A percentile compares a stretch with the other conserved stretches of the same genome.
These are phyloP conservation scores for Arxiozyma bovina DNA, from an alignment of 1,139 yeast species.

Conservation along the genomic window DNA sequence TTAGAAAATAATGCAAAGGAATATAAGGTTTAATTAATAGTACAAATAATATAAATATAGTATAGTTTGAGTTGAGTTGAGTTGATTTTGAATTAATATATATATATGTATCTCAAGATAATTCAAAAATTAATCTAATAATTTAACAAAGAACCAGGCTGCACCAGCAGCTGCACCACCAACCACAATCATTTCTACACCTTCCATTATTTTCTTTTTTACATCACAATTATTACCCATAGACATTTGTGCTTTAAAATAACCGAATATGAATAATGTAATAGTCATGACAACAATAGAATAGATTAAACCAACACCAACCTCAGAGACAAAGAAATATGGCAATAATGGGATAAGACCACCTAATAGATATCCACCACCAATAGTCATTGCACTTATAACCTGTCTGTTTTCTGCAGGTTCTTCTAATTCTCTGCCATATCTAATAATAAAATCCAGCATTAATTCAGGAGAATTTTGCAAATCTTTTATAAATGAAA, in stretches of 20 bases:
- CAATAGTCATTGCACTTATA: constrained; percentile 68
- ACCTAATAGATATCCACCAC: constrained; percentile 65
- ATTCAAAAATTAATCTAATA: constrained; percentile 39
- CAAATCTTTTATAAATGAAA: constrained; percentile 58
- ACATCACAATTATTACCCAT: constrained; percentile 68
- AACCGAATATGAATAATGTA: constrained; percentile 83
- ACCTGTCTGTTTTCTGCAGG: constrained; percentile 77
- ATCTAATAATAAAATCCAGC: constrained; percentile 69
- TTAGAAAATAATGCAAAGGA: neutral
- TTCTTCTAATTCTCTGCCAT: constrained; percentile 71
- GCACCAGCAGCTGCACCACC: constrained; percentile 97
- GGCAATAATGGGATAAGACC: constrained; percentile 73
- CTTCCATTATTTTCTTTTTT: constrained; percentile 60
- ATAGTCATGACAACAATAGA: constrained; percentile 77
- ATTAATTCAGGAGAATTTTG: constrained; percentile 57
- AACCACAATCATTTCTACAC: constrained; percentile 81
- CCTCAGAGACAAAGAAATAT: constrained; percentile 65
- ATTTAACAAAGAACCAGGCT: constrained; percentile 85
- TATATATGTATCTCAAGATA: no score
- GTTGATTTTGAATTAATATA: neutral
- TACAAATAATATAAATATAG: neutral
- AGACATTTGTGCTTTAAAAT: constrained; percentile 71
- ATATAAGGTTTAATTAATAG: neutral
- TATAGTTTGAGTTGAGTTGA: neutral
- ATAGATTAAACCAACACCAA: constrained; percentile 63